Evolutionary conservation across 2,329 filamentous ascomycete genomes (phyloP).

Genomic region (Aciculosporium take): DNA sequence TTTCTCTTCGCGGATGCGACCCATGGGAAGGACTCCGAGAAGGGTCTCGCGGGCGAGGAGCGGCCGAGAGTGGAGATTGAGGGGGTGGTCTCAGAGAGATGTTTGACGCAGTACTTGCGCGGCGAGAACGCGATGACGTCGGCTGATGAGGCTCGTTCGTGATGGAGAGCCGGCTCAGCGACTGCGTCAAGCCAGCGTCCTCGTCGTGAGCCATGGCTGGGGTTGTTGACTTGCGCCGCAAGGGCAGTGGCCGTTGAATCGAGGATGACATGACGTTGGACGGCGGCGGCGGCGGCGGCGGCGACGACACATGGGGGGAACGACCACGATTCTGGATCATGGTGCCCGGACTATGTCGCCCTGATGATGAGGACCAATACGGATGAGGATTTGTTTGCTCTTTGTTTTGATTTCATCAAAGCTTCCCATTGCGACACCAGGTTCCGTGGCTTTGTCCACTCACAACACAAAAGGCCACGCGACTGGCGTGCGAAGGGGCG

Average conservation of each 20-base stretch:
- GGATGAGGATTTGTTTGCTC: no score
- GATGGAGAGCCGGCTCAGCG: constrained; percentile 31
- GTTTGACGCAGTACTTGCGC: constrained; percentile 14
- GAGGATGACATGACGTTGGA: constrained; percentile 3
- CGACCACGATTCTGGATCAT: background rate
- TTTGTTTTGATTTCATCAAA: no score
- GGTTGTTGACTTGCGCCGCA: constrained; percentile 1
- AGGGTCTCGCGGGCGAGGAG: constrained; percentile 21
- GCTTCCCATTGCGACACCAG: no score
- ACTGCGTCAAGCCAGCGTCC: constrained; percentile 23
- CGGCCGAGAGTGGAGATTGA: constrained; percentile 24
- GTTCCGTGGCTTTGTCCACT: no score
- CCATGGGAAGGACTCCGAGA: constrained; percentile 29
- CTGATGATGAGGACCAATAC: no score
- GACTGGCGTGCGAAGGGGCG: no score
- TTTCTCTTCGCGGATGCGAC: constrained; percentile 30
- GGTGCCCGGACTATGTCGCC: background rate
- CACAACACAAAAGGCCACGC: no score
- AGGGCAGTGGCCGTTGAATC: background rate
- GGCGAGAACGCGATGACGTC: constrained; percentile 11
- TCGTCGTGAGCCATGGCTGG: constrained; percentile 7
- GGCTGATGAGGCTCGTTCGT: constrained; percentile 16
- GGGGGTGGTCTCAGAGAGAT: constrained; percentile 23
- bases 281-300: no score
- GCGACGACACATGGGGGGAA: constrained; percentile 4